Evolutionary conservation across 1,139 yeast species (phyloP).

Genomic region (Suhomyces anneliseae): DNA sequence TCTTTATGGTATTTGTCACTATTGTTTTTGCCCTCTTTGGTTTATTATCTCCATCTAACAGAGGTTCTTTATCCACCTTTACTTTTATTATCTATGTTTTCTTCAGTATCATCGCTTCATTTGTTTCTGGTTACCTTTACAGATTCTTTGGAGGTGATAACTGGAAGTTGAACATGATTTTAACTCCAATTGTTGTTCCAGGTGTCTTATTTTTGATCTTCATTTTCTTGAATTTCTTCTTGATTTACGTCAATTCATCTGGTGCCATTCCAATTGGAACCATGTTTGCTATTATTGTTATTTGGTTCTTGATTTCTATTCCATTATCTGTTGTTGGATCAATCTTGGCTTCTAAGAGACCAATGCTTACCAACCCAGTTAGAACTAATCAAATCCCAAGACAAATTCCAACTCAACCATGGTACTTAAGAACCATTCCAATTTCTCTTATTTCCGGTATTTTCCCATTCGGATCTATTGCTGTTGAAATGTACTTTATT

Average conservation of each 20-base stretch:
- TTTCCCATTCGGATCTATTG: slow-evolving; percentile 92
- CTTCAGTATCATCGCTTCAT: slow-evolving; percentile 81
- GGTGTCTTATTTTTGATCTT: slow-evolving; percentile 67
- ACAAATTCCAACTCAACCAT: slow-evolving; percentile 90
- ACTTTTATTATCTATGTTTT: slow-evolving; percentile 81
- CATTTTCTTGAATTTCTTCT: slow-evolving; percentile 74
- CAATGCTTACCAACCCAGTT: slow-evolving; percentile 66
- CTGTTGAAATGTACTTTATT: slow-evolving; percentile 89
- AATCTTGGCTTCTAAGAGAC: slow-evolving; percentile 67
- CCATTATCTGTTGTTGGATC: slow-evolving; percentile 87
- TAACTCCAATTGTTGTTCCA: slow-evolving; percentile 86
- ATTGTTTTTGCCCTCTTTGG: slow-evolving; percentile 86
- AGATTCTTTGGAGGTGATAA: slow-evolving; percentile 89
- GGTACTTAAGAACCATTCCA: slow-evolving; percentile 71
- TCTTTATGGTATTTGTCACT: slow-evolving; percentile 74
- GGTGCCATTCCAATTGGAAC: slow-evolving; percentile 96
- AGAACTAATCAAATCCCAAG: slow-evolving; percentile 93
- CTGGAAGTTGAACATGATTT: slow-evolving; percentile 81
- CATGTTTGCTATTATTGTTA: slow-evolving; percentile 71
- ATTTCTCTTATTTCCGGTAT: slow-evolving; percentile 79
- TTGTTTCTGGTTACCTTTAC: slow-evolving; percentile 80
- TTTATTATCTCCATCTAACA: slow-evolving; percentile 85
- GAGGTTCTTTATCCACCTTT: slow-evolving; percentile 90
- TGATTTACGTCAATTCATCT: slow-evolving; percentile 76
- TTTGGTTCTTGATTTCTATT: slow-evolving; percentile 84